phyloP scores from a whole-genome alignment of 2,329 filamentous ascomycete genomes.

The Fusarium cyanostomum region DNA sequence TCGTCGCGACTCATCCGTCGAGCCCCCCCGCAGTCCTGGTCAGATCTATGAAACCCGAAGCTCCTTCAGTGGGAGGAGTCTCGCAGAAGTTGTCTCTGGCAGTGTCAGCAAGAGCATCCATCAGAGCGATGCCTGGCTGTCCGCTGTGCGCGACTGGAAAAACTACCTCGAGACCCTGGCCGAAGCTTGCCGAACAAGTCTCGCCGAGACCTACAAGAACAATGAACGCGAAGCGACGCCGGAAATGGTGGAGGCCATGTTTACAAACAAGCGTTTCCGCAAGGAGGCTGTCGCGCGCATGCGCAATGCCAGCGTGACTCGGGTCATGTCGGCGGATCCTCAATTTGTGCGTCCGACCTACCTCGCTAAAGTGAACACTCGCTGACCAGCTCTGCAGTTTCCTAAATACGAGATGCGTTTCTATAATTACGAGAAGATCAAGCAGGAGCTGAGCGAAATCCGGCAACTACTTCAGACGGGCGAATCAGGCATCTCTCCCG shows the following conservation, averaged over 20 bases:
- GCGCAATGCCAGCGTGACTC: slow-evolving; percentile 56
- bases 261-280: slow-evolving; percentile 54
- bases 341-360: slow-evolving; percentile 50
- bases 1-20: slow-evolving; percentile 45
- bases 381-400: slow-evolving; percentile 45
- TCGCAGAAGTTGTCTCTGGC: slow-evolving; percentile 46
- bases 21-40: slow-evolving; percentile 46
- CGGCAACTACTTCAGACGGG: slow-evolving; percentile 52
- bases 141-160: slow-evolving; percentile 57
- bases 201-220: slow-evolving; percentile 56
- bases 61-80: slow-evolving; percentile 51
- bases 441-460: slow-evolving; percentile 53
- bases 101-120: slow-evolving; percentile 37
- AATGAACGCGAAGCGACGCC: slow-evolving; percentile 56
- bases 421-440: slow-evolving; percentile 57
- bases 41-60: slow-evolving; percentile 49
- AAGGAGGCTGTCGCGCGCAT: slow-evolving; percentile 55
- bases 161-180: slow-evolving; percentile 53
- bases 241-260: slow-evolving; percentile 55
- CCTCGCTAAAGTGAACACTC: neutral
- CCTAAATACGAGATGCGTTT: slow-evolving; percentile 59
- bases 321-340: slow-evolving; percentile 55
- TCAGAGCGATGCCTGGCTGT: slow-evolving; percentile 48
- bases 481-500: slow-evolving; percentile 54
- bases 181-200: slow-evolving; percentile 52